Conservation (phyloP, 768 basidiomycete species). For the Trametes elegans region DNA sequence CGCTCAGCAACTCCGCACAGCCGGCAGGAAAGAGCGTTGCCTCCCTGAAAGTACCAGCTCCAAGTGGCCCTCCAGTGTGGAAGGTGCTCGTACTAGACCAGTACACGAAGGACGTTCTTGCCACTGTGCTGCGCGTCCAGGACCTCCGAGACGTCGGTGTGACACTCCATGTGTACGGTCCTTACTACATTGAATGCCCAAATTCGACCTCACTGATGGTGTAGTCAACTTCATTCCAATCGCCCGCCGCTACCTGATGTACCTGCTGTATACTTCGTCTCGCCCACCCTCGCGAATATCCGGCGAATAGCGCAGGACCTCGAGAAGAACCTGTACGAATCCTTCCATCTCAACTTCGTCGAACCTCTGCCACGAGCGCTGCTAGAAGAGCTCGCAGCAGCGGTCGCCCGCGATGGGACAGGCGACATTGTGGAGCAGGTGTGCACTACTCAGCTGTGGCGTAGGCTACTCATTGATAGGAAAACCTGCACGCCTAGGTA, state of each 20-base stretch:
- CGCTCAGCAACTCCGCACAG: constrained; percentile 28
- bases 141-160: constrained; percentile 96
- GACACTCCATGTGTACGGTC: constrained; percentile 92
- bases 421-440: constrained; percentile 82
- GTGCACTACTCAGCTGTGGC: constrained; percentile 38
- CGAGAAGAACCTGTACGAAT: constrained; percentile 84
- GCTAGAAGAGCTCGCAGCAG: constrained; percentile 89
- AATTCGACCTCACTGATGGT: neutral
- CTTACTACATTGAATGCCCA: neutral
- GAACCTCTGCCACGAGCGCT: constrained; percentile 86
- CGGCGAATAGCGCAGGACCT: constrained; percentile 92
- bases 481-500: constrained; percentile 48
- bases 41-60: constrained; percentile 48
- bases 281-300: constrained; percentile 85
- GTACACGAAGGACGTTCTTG: constrained; percentile 92
- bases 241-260: constrained; percentile 92
- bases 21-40: constrained; percentile 37
- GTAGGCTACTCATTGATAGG: constrained; percentile 22
- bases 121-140: constrained; percentile 92
- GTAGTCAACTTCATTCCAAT: constrained; percentile 85
- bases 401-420: constrained; percentile 81
- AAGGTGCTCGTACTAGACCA: constrained; percentile 96
- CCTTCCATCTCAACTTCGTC: constrained; percentile 93
- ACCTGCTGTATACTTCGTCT: constrained; percentile 94
- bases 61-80: constrained; percentile 82